These are phyloP conservation scores for Vinca major DNA, from an alignment of 305 asterid genomes.

Conservation along the genomic window DNA sequence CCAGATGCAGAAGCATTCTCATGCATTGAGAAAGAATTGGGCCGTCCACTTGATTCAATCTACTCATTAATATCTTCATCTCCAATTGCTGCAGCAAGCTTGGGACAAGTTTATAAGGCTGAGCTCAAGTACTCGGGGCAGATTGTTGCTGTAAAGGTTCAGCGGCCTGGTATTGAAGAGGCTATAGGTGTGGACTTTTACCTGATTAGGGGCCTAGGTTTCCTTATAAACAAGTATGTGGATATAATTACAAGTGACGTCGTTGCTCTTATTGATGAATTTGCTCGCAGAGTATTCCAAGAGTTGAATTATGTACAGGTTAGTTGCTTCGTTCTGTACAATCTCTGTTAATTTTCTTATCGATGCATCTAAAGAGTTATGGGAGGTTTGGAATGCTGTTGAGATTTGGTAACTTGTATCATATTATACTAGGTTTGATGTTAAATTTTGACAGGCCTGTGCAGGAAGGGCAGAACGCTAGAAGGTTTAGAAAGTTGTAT, in stretches of 20 bases:
- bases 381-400: neutral
- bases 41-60: slow-evolving; percentile 63
- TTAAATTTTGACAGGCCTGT: slow-evolving; percentile 55
- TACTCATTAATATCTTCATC: slow-evolving; percentile 80
- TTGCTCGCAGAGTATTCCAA: slow-evolving; percentile 94
- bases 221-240: slow-evolving; percentile 72
- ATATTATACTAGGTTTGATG: slow-evolving; percentile 36
- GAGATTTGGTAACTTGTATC: neutral
- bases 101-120: slow-evolving; percentile 98
- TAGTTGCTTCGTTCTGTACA: slow-evolving; percentile 19
- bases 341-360: neutral
- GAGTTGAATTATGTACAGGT: slow-evolving; percentile 99
- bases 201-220: slow-evolving; percentile 78
- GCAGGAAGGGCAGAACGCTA: slow-evolving; percentile 98
- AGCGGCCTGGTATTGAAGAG: slow-evolving; percentile 93
- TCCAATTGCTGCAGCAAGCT: slow-evolving; percentile 97
- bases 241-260: slow-evolving; percentile 76
- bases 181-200: slow-evolving; percentile 82
- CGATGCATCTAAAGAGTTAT: no score
- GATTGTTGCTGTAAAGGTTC: slow-evolving; percentile 97
- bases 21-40: slow-evolving; percentile 87
- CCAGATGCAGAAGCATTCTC: slow-evolving; percentile 87
- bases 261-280: slow-evolving; percentile 93
- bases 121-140: slow-evolving; percentile 71
- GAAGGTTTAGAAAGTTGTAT: slow-evolving; percentile 94